Evolutionary conservation across 2,329 filamentous ascomycete species (phyloP).

Genomic region (Sporothrix dimorphospora): DNA sequence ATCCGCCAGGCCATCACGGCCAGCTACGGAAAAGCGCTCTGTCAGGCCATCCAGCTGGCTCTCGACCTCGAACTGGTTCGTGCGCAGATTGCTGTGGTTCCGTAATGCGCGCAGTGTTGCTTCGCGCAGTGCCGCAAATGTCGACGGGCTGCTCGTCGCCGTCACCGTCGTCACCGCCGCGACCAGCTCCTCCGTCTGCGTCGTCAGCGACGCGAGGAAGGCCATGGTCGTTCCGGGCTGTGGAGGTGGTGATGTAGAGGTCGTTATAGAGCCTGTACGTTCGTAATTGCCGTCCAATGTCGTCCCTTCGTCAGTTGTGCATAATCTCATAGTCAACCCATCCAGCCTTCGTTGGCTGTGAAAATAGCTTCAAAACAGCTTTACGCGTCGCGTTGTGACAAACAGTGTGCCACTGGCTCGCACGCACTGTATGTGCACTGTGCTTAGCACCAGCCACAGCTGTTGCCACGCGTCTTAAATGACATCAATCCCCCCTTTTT

Average conservation of each 20-base stretch:
- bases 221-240: no score
- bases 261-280: no score
- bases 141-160: slow-evolving; percentile 37
- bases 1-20: slow-evolving; percentile 78
- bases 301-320: not conserved
- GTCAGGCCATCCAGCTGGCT: slow-evolving; percentile 71
- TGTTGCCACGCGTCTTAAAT: slow-evolving; percentile 7
- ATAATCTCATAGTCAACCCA: not conserved
- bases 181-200: slow-evolving; percentile 72
- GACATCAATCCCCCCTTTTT: slow-evolving; percentile 15
- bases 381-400: slow-evolving; percentile 27
- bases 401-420: not conserved
- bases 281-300: not conserved
- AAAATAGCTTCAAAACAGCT: slow-evolving; percentile 19
- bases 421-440: not conserved
- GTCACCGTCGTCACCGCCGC: slow-evolving; percentile 59
- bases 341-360: not conserved
- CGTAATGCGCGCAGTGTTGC: slow-evolving; percentile 56
- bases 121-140: slow-evolving; percentile 53
- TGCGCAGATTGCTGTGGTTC: slow-evolving; percentile 62
- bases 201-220: slow-evolving; percentile 65
- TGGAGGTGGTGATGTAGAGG: no score
- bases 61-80: slow-evolving; percentile 75
- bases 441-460: not conserved
- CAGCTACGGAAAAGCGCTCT: slow-evolving; percentile 82